These are phyloP conservation scores for Daphne laureola DNA, from an alignment of 441 rosid genomes.

Conservation along the genomic window DNA sequence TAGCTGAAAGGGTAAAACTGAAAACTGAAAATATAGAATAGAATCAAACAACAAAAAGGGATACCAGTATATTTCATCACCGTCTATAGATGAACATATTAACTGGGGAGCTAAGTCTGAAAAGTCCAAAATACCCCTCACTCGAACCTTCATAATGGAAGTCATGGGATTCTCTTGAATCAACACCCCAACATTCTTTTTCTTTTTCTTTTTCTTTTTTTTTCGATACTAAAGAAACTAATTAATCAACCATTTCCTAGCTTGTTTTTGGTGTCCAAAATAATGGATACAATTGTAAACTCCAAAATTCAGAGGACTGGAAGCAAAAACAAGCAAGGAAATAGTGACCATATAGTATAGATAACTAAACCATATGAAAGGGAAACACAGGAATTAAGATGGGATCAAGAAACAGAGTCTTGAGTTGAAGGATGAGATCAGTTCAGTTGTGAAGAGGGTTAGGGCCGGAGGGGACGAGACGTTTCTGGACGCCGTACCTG, in stretches of 20 bases:
- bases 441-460: slow-evolving; percentile 92
- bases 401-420: slow-evolving; percentile 7
- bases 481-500: slow-evolving; percentile 70
- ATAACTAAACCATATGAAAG: neutral
- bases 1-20: no score
- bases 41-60: no score
- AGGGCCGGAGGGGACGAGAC: slow-evolving; percentile 88
- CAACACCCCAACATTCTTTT: slow-evolving; percentile 3
- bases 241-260: slow-evolving; percentile 35
- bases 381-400: no score
- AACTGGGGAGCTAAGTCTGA: slow-evolving; percentile 8
- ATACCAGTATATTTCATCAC: no score
- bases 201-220: neutral
- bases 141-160: slow-evolving; percentile 22
- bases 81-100: slow-evolving; percentile 3
- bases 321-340: slow-evolving; percentile 40
- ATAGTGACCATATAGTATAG: slow-evolving; percentile 19
- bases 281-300: neutral
- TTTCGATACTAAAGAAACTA: neutral
- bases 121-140: slow-evolving; percentile 4
- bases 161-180: slow-evolving; percentile 41
- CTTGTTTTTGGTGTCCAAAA: slow-evolving; percentile 29
- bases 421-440: no score
- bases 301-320: neutral
- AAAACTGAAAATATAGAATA: no score